Percentiles rank a stretch among this genome's conserved stretches.
phyloP scores from a whole-genome alignment of 192 early-diverging fungal genomes.

The Podila epicladia region DNA sequence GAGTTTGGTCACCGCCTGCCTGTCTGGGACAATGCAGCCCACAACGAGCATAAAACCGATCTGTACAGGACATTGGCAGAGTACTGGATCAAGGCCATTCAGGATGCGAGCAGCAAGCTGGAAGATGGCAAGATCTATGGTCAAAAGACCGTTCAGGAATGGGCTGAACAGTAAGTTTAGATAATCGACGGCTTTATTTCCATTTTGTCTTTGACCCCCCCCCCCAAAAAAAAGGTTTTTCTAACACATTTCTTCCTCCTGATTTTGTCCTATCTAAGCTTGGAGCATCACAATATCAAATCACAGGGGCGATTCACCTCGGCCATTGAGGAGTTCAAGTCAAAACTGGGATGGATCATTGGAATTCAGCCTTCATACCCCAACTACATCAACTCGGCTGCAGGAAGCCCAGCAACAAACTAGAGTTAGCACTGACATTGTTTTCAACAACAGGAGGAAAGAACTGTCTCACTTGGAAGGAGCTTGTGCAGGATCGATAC shows the following conservation, averaged over 20 bases:
- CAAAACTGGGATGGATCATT: slow-evolving; percentile 78
- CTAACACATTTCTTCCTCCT: not conserved
- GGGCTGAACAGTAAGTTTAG: slow-evolving; percentile 75
- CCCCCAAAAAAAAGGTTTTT: not conserved
- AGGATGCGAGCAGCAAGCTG: slow-evolving; percentile 74
- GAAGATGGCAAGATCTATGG: slow-evolving; percentile 87
- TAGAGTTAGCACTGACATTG: too few relatives aligned
- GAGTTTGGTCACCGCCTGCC: slow-evolving; percentile 81
- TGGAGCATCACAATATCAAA: slow-evolving; percentile 70
- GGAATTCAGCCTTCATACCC: slow-evolving; percentile 53
- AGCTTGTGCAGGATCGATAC: too few relatives aligned
- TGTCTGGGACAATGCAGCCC: slow-evolving; percentile 73
- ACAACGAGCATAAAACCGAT: slow-evolving; percentile 73
- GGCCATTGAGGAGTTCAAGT: slow-evolving; percentile 68
- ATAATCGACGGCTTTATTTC: not conserved
- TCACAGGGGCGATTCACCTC: slow-evolving; percentile 69
- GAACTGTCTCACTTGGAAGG: too few relatives aligned
- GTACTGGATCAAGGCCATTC: slow-evolving; percentile 82
- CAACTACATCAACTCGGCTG: too few relatives aligned
- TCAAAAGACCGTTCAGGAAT: slow-evolving; percentile 80
- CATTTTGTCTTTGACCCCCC: not conserved
- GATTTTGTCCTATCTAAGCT: slow-evolving; percentile 37
- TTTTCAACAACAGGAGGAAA: too few relatives aligned
- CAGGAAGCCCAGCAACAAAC: too few relatives aligned
- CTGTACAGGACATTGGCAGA: slow-evolving; percentile 77